Evolutionary conservation across 148 eudicot species (phyloP).

Genomic region (Linanthus parryae): DNA sequence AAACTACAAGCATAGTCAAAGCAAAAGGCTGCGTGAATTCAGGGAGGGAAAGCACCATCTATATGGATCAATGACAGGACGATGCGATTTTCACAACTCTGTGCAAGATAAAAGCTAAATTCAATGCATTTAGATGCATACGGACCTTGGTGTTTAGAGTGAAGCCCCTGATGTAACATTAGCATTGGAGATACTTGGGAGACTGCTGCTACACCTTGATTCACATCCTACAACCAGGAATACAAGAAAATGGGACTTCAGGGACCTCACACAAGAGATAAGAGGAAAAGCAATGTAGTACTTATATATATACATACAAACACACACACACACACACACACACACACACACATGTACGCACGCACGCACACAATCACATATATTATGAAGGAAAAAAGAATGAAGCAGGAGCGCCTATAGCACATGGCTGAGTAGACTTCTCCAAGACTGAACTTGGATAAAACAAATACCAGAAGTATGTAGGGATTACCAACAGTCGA

Average conservation of each 20-base stretch:
- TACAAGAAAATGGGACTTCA: slow-evolving; percentile 12
- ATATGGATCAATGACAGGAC: not conserved
- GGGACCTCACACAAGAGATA: not conserved
- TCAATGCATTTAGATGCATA: not conserved
- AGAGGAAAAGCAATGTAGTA: not conserved
- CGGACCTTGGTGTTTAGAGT: slow-evolving; percentile 76
- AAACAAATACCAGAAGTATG: no score
- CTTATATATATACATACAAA: no score
- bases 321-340: not conserved
- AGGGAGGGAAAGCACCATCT: not conserved
- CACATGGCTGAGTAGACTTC: no score
- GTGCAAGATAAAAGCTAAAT: not conserved
- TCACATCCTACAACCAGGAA: slow-evolving; percentile 43
- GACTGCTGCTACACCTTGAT: slow-evolving; percentile 44
- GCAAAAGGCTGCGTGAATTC: no score
- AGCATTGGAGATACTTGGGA: slow-evolving; percentile 51
- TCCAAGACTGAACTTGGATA: no score
- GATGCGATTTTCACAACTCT: not conserved
- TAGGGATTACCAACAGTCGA: no score
- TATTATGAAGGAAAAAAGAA: no score
- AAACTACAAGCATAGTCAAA: no score
- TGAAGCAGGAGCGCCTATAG: no score
- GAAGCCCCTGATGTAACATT: slow-evolving; percentile 49
- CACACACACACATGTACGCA: not conserved
- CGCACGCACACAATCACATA: not conserved